Evolutionary conservation across 371 early-diverging fungal genomes (phyloP).

Genomic region (Quaeritorhiza haematococci): DNA sequence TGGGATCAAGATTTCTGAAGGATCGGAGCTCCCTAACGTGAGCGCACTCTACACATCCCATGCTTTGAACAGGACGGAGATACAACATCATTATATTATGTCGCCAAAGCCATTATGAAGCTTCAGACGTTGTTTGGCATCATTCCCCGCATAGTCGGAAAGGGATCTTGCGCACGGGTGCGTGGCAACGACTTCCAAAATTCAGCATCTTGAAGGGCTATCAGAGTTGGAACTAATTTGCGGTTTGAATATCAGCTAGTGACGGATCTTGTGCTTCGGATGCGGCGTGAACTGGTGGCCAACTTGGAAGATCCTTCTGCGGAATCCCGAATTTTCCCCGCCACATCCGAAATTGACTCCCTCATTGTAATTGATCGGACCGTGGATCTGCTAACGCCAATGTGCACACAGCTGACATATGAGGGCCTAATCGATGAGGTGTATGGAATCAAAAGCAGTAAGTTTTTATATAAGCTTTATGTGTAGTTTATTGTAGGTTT

Average conservation of each 20-base stretch:
- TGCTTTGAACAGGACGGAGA: constrained; percentile 90
- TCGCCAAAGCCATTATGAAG: constrained; percentile 80
- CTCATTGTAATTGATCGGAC: constrained; percentile 84
- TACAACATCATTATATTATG: constrained; percentile 68
- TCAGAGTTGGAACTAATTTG: neutral
- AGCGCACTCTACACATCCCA: neutral
- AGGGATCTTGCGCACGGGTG: constrained; percentile 79
- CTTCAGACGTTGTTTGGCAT: constrained; percentile 80
- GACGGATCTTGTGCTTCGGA: constrained; percentile 72
- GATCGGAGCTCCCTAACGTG: neutral
- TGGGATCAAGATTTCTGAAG: neutral
- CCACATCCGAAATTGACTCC: constrained; percentile 68
- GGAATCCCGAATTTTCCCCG: constrained; percentile 22
- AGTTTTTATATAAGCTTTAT: constrained; percentile 1
- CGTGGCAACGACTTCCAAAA: neutral
- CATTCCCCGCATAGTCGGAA: constrained; percentile 84
- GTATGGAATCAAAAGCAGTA: constrained; percentile 38
- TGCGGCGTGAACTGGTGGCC: constrained; percentile 63
- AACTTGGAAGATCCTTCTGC: constrained; percentile 6
- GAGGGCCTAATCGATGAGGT: constrained; percentile 81
- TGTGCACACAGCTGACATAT: constrained; percentile 91
- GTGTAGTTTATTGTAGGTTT: neutral
- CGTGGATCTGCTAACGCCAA: constrained; percentile 83
- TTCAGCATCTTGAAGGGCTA: neutral
- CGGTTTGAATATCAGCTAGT: constrained; percentile 35